A percentile compares a stretch with the other conserved stretches of the same genome.
phyloP scores from a whole-genome alignment of 108 stramenopile species.

The Conticribra guillardii region DNA sequence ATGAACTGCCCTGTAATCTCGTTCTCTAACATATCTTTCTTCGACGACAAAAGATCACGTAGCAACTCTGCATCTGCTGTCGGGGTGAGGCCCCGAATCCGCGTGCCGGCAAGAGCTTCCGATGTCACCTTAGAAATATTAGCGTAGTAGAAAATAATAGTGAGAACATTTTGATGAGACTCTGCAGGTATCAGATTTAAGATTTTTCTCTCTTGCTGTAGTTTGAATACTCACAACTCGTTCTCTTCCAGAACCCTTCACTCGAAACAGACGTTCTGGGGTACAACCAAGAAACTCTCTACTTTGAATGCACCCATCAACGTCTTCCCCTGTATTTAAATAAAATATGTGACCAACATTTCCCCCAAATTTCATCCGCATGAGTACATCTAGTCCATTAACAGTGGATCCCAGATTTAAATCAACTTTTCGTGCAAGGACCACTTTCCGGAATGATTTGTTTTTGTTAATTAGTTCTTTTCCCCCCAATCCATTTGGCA shows the following conservation, averaged over 20 bases:
- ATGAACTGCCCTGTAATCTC: constrained; percentile 78
- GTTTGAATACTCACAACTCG: constrained; percentile 16
- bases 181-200: background rate
- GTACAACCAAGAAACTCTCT: constrained; percentile 84
- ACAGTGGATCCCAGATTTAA: constrained; percentile 53
- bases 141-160: too few relatives aligned
- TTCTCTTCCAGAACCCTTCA: constrained; percentile 36
- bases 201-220: too few relatives aligned
- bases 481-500: constrained; percentile 6
- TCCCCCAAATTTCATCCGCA: constrained; percentile 71
- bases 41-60: constrained; percentile 66
- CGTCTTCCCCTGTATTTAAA: constrained; percentile 52
- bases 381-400: constrained; percentile 68
- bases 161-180: background rate
- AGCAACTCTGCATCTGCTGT: constrained; percentile 66
- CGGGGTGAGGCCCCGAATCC: constrained; percentile 76
- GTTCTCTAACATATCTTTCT: constrained; percentile 85
- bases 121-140: constrained; percentile 59
- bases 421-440: constrained; percentile 71
- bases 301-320: constrained; percentile 3
- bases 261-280: constrained; percentile 81
- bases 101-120: constrained; percentile 87
- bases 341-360: constrained; percentile 81
- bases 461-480: background rate
- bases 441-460: constrained; percentile 65